Evolutionary conservation across 768 basidiomycete species (phyloP).

Genomic region (Pleurotus pulmonarius): DNA sequence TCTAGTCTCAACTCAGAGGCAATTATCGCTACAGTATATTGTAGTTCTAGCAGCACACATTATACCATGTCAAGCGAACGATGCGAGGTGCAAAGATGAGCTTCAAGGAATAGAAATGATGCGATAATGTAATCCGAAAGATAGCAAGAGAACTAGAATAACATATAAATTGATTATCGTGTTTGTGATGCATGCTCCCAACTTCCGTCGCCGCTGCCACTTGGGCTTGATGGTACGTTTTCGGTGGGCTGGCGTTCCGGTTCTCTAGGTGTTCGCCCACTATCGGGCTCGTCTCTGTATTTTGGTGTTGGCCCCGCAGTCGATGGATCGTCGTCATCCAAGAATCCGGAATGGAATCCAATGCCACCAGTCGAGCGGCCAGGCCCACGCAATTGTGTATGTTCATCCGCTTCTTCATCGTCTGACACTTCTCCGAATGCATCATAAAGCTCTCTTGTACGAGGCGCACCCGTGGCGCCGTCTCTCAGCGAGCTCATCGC

Average conservation of each 20-base stretch:
- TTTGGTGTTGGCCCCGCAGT: slow-evolving; percentile 26
- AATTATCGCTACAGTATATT: too few relatives aligned
- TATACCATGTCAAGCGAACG: background rate
- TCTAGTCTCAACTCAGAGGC: too few relatives aligned
- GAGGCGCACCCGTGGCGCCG: slow-evolving; percentile 32
- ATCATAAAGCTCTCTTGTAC: slow-evolving; percentile 91
- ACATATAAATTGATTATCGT: slow-evolving; percentile 8
- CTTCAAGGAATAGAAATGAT: background rate
- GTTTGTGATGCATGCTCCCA: slow-evolving; percentile 65
- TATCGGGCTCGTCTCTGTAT: slow-evolving; percentile 58
- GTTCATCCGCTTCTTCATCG: slow-evolving; percentile 75
- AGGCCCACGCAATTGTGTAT: slow-evolving; percentile 50
- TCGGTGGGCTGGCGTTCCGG: slow-evolving; percentile 11
- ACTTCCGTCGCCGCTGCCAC: slow-evolving; percentile 59
- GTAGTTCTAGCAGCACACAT: background rate
- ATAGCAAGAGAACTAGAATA: background rate
- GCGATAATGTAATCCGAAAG: background rate
- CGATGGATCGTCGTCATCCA: slow-evolving; percentile 70
- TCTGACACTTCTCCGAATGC: slow-evolving; percentile 92
- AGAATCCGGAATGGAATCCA: slow-evolving; percentile 75
- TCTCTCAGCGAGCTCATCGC: slow-evolving; percentile 67
- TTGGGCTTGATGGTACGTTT: slow-evolving; percentile 28
- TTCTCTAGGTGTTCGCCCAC: slow-evolving; percentile 13
- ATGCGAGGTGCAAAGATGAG: too few relatives aligned
- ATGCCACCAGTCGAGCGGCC: slow-evolving; percentile 22